Conservation (phyloP, 1,284 basidiomycete species). For the Marasmius tenuissimus region DNA sequence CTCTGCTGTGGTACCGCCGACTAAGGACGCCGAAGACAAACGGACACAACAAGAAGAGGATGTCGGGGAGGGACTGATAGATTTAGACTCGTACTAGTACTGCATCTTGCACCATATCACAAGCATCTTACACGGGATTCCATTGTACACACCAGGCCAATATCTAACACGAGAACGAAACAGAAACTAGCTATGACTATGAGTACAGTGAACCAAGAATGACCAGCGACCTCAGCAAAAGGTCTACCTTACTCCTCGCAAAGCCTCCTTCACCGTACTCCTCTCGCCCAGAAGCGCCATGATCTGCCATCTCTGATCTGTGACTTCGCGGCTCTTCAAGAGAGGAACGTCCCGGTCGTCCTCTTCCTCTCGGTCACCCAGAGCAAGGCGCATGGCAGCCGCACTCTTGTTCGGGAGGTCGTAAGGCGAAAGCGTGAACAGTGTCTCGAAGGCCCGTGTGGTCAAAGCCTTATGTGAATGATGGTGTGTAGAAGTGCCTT, state of each 20-base stretch:
- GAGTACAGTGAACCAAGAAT: not conserved
- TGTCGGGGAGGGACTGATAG: constrained; percentile 9
- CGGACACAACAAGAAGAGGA: not conserved
- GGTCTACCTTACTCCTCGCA: constrained; percentile 28
- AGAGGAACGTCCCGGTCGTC: constrained; percentile 49
- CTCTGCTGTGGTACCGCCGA: constrained; percentile 45
- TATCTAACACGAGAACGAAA: not conserved
- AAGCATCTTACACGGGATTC: no score
- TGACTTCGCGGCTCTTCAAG: constrained; percentile 62
- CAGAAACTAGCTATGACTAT: not conserved
- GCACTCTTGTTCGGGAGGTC: constrained; percentile 75
- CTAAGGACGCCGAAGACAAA: not conserved
- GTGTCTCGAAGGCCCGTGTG: constrained; percentile 67
- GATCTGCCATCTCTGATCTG: constrained; percentile 72
- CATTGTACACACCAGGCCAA: no score
- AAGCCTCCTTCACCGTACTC: constrained; percentile 68
- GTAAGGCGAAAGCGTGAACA: constrained; percentile 77
- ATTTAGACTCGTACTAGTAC: constrained; percentile 9
- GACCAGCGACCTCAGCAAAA: not conserved
- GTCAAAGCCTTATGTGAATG: constrained; percentile 53
- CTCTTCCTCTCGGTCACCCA: constrained; percentile 53
- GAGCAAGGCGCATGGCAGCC: constrained; percentile 65
- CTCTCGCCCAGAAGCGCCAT: constrained; percentile 72
- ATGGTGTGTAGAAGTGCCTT: constrained; percentile 32
- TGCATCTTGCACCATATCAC: no score